Evolutionary conservation across 2,329 filamentous ascomycete species (phyloP).

Genomic region (Fusarium siculi): DNA sequence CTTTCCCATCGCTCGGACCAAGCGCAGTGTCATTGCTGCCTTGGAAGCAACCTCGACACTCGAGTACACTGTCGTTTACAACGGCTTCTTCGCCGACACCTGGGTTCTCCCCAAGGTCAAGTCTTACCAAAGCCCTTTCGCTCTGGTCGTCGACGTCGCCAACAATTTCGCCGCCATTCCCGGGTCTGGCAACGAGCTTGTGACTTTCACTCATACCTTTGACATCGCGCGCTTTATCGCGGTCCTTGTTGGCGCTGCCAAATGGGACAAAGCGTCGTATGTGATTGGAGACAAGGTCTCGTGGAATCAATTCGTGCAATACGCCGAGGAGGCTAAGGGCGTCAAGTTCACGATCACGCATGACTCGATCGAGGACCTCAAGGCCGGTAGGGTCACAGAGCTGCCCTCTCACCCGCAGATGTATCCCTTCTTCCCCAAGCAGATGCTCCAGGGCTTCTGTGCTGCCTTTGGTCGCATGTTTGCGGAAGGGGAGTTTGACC

Average conservation of each 20-base stretch:
- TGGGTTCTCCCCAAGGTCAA: neutral
- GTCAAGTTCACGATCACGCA: neutral
- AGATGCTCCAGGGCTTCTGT: neutral
- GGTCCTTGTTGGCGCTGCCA: accelerated
- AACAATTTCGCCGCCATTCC: neutral
- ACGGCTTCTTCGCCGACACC: neutral
- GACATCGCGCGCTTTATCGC: neutral
- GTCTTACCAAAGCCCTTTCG: neutral
- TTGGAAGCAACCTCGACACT: neutral
- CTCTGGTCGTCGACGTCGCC: neutral
- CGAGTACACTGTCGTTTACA: neutral
- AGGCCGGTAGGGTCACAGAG: neutral
- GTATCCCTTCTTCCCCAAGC: neutral
- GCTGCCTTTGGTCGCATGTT: neutral
- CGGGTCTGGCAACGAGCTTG: neutral
- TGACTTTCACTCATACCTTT: neutral
- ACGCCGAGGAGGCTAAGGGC: neutral
- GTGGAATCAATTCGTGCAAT: neutral
- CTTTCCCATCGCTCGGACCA: neutral
- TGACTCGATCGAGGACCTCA: neutral
- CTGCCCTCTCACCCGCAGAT: neutral
- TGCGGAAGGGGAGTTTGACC: neutral
- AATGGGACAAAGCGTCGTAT: neutral
- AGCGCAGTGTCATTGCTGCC: neutral
- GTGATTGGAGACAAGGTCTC: neutral